These are phyloP conservation scores for Penicilliopsis zonata DNA, from an alignment of 495 filamentous ascomycete species.

Conservation along the genomic window DNA sequence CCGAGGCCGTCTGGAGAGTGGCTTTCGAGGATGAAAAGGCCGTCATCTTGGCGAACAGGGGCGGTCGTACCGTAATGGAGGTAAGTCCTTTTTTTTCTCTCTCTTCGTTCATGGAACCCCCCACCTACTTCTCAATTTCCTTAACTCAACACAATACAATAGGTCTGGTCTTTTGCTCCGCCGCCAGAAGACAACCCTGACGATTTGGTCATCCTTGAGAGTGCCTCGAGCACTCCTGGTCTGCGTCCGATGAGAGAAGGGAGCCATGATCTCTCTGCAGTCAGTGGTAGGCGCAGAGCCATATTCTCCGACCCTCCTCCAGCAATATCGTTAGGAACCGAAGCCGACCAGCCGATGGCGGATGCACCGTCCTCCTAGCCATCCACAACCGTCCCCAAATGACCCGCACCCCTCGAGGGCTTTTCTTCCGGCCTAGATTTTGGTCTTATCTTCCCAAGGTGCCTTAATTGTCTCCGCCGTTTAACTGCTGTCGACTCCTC, in stretches of 20 bases:
- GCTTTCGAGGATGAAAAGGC: slow-evolving; percentile 98
- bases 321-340: slow-evolving; percentile 13
- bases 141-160: slow-evolving; percentile 4
- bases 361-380: slow-evolving; percentile 24
- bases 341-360: slow-evolving; percentile 27
- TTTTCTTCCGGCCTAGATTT: neutral
- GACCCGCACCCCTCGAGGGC: neutral
- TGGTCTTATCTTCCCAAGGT: neutral
- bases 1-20: slow-evolving; percentile 93
- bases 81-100: slow-evolving; percentile 30
- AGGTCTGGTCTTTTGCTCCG: slow-evolving; percentile 90
- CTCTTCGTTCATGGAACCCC: neutral
- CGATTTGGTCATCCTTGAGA: slow-evolving; percentile 17
- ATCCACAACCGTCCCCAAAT: too few species aligned
- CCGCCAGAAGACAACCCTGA: slow-evolving; percentile 48
- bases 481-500: too few species aligned
- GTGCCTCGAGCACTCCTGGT: slow-evolving; percentile 26
- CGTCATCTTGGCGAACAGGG: slow-evolving; percentile 83
- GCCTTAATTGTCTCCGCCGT: neutral
- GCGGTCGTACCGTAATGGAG: slow-evolving; percentile 89
- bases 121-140: too few species aligned
- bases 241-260: slow-evolving; percentile 9
- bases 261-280: slow-evolving; percentile 5
- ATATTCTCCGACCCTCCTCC: slow-evolving; percentile 25
- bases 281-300: slow-evolving; percentile 7